Base-by-base conservation (phyloP, 2,329 filamentous ascomycete species). In the Stagonosporopsis chrysanthemi region DNA sequence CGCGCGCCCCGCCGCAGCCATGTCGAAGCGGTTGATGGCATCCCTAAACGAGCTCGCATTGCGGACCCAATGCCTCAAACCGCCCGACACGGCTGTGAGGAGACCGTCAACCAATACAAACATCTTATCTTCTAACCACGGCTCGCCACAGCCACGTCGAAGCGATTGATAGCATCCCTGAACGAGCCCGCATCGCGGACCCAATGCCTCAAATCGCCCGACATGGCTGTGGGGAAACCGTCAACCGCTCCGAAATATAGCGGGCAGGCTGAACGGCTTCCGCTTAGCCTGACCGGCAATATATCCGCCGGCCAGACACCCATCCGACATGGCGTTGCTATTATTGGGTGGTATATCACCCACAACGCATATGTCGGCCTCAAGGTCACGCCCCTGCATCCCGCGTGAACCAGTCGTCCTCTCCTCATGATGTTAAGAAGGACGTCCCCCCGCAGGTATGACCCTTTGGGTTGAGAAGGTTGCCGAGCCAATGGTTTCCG, bases 121-220 rank as follows among this genome's bases (percentile, higher is more conserved):
- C 2, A 33, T n/a, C 31, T 7, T 3, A n/a, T 33, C 14, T 4
- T 6, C 7, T 14, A n/a, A 33, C 14, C 31, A 33, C 2, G 14
- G 14, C 31, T 33, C 31, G 31, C 31, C 31, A 39, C 4, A 12
- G 17, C 17, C 36, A 22, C 19, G 17, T 26, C 43, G 15, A 36
- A 36, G 14, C 19, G 29, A 22, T 46, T 26, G 22, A 36, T 36
- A n/a, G 31, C 43, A 8, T 46, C 12, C 4, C 94, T 76, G 93
- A 93, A 78, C n/a, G 35, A 19, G n/a, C 6, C 6, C 35, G 35
- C 6, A 11, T 93, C 95, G 77, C 92, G 90, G 76, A 97, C 94
- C 82, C 22, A 6, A 41, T 26, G 39, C 24, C 14, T 15, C 11
- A 14, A 38, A 2, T 11, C n/a, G 15, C 23, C 23, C 4, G 23